Percentiles rank a stretch among this genome's conserved stretches.
Conservation (phyloP, 2,329 filamentous ascomycete species). For the Diaporthe vexans region DNA sequence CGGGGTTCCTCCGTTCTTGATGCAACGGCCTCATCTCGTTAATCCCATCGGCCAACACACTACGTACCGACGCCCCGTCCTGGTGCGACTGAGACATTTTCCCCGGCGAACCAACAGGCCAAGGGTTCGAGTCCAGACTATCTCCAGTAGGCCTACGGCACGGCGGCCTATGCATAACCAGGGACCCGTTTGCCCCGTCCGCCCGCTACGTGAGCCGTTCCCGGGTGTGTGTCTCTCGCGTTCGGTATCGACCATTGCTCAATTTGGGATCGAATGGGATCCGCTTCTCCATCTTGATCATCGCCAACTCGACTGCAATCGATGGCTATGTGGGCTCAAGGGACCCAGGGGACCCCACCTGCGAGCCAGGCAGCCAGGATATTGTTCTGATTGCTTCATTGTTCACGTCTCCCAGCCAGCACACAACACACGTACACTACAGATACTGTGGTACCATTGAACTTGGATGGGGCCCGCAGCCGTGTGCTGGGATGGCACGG, state of each 20-base stretch:
- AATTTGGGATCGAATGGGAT: constrained; percentile 29
- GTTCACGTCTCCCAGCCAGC: constrained; percentile 1
- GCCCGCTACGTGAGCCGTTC: neutral
- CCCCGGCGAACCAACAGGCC: neutral
- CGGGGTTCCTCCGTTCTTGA: constrained; percentile 18
- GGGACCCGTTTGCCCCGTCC: constrained; percentile 13
- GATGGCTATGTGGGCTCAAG: constrained; percentile 14
- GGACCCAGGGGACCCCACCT: constrained; percentile 8
- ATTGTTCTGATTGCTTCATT: neutral
- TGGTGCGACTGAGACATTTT: constrained; percentile 33
- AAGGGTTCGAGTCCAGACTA: neutral
- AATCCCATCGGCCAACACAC: constrained; percentile 27
- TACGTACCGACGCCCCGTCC: neutral
- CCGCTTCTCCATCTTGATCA: constrained; percentile 24
- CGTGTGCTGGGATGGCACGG: constrained; percentile 39
- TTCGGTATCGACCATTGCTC: constrained; percentile 9
- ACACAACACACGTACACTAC: constrained; percentile 1
- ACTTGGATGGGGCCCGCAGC: constrained; percentile 20
- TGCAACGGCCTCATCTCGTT: constrained; percentile 28
- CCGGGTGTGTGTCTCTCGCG: constrained; percentile 6
- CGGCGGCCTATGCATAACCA: neutral
- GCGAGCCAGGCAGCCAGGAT: constrained; percentile 21
- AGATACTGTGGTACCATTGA: neutral
- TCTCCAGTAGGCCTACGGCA: constrained; percentile 8
- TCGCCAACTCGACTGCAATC: constrained; percentile 28